Base-by-base conservation (phyloP, 371 early-diverging fungal genomes). In the Mucor velutinosus region DNA sequence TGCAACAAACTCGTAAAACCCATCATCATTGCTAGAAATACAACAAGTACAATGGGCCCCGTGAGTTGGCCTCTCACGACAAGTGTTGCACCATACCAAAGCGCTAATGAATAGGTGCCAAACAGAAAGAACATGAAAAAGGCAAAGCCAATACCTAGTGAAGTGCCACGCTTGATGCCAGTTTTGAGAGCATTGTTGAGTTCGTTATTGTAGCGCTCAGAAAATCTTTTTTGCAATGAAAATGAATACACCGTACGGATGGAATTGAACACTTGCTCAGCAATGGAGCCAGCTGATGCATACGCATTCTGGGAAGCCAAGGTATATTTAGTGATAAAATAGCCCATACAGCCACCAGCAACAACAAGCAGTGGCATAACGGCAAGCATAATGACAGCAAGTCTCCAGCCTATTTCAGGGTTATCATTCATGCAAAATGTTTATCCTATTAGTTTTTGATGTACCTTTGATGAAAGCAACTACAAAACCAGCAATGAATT, bases 211-310 rank as follows among this genome's bases (percentile, higher is more conserved):
- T 94, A 98, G 23, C 85, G 76, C 4, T 73, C 62, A 11, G 84
- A 69, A 66, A 93, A 89, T 11, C 91, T 86, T 21, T 83, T 74
- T 76, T 95, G 92, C n/a, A 88, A 87, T 57, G 89, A 90, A 77
- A 96, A 96, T 1, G 96, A 86, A 53, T 86, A 88, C 21, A 96
- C 91, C 0, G 97, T 97, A 51, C 96, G 89, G 60, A 97, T 92
- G 25, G 89, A 85, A 5, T 91, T 76, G 58, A 98, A 83, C 0
- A 87, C 93, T 71, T 98, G 80, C 63, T 82, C 80, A 17, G 78
- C 80, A 27, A 82, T 62, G 0, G 80, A 59, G n/a, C 80, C 82
- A 4, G 80, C 80, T 45, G 76, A 73, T 30, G 80, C 80, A 64
- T 76, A 79, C 8, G 72, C 32, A 25, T 66, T 58, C 56, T 79